Percentiles rank a stretch among this genome's conserved stretches.
Evolutionary conservation across 202 grass and related monocot genomes (phyloP).

Genomic region (Carex arenaria): DNA sequence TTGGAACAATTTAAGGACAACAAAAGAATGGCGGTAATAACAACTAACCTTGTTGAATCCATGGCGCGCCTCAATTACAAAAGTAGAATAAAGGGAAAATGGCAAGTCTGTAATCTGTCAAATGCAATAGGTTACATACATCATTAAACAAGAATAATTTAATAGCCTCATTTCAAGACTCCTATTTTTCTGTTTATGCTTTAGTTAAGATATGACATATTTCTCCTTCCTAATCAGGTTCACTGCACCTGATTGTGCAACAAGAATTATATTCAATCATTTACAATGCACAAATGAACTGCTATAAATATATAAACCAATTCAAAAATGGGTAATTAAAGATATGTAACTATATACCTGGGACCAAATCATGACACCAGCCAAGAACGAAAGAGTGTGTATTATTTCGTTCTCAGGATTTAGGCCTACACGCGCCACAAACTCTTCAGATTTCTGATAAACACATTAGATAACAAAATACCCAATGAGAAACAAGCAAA

Average conservation of each 20-base stretch:
- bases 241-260: background rate
- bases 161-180: background rate
- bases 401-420: slow-evolving; percentile 90
- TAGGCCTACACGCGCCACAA: slow-evolving; percentile 49
- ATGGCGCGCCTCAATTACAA: slow-evolving; percentile 83
- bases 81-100: slow-evolving; percentile 94
- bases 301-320: slow-evolving; percentile 2
- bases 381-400: slow-evolving; percentile 93
- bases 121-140: background rate
- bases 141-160: background rate
- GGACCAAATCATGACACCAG: slow-evolving; percentile 93
- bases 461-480: slow-evolving; percentile 27
- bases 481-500: background rate
- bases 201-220: background rate
- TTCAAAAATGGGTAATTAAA: background rate
- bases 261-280: background rate
- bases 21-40: background rate
- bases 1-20: background rate
- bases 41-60: slow-evolving; percentile 89
- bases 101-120: slow-evolving; percentile 85
- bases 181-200: background rate
- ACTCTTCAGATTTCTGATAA: slow-evolving; percentile 56
- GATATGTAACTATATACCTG: slow-evolving; percentile 46
- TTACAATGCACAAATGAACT: background rate
- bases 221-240: background rate